Percentiles rank a stretch among this genome's conserved stretches.
These are phyloP conservation scores for Amaranthus cruentus DNA, from an alignment of 148 eudicot genomes.

Conservation along the genomic window DNA sequence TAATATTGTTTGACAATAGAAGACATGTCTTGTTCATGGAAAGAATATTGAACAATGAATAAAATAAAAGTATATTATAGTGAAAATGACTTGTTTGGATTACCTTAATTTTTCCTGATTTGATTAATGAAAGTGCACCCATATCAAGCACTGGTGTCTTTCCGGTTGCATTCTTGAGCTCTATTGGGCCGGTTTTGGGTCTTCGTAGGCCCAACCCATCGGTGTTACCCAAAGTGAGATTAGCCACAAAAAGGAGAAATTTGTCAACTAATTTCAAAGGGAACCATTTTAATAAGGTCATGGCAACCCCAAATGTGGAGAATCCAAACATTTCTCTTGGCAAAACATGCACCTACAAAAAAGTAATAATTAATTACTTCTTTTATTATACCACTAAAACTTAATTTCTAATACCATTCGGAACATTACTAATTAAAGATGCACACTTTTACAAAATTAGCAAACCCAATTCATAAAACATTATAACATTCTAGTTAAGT, in stretches of 20 bases:
- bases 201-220: constrained; percentile 57
- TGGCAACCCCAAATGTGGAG: constrained; percentile 78
- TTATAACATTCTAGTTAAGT: neutral
- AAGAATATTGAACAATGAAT: neutral
- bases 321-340: constrained; percentile 95
- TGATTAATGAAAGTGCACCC: constrained; percentile 74
- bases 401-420: neutral
- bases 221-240: constrained; percentile 56
- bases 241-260: constrained; percentile 55
- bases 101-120: constrained; percentile 76
- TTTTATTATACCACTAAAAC: neutral
- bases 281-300: constrained; percentile 81
- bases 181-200: constrained; percentile 82
- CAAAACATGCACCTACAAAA: constrained; percentile 69
- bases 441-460: neutral
- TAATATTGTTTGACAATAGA: too few relatives aligned
- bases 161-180: constrained; percentile 82
- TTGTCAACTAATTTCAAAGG: constrained; percentile 80
- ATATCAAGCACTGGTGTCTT: constrained; percentile 93
- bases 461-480: constrained; percentile 2
- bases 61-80: too few relatives aligned
- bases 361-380: too few relatives aligned
- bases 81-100: neutral
- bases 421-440: neutral
- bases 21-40: neutral